Evolutionary conservation across 371 early-diverging fungal genomes (phyloP), one percentile per base, ranked within the genome.

Genomic region (Nematocida major): DNA sequence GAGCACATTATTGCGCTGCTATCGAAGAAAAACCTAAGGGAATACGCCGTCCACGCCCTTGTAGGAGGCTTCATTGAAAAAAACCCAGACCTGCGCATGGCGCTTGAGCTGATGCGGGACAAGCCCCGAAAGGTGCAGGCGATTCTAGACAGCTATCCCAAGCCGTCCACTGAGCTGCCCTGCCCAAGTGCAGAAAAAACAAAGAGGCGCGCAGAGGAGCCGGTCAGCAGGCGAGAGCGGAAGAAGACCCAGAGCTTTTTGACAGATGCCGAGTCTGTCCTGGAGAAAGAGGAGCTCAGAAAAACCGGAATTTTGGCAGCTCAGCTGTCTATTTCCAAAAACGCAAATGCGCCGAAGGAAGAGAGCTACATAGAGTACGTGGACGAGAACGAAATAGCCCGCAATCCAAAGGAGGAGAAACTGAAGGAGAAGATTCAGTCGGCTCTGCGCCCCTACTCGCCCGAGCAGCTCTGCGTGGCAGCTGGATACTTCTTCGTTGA

Each of bases 281-380:
- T 40, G 11, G 15, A 45, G 24, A 59, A 59, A 45, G 69, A 69
- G 48, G 61, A 69, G 3, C 4, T 43, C 5, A 32, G 65, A 47
- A 48, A 34, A 34, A 45, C 48, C 20, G 76, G 76, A 0, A 51
- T 62, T 3, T 24, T 73, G 20, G 11, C 50, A 26, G 76, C 76
- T 24, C 76, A 73, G 24, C 62, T 59, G 3, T 9, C 76, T n/a
- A 65, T 59, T 1, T 59, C 76, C 34, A 59, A 32, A 49, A 30
- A 30, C 0, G 51, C 51, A 51, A 51, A 51, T 22, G 51, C 22
- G 28, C 51, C 20, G 11, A 57, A 18, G 15, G 22, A 7, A 57
- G 26, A 57, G 18, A n/a, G n/a, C n/a, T n/a, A n/a, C n/a, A n/a
- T n/a, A n/a, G 57, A 57, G 13, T 0, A 34, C 22, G 57, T 20